Conservation (phyloP, 139 green algal genomes). For the Micractinium sp. region DNA sequence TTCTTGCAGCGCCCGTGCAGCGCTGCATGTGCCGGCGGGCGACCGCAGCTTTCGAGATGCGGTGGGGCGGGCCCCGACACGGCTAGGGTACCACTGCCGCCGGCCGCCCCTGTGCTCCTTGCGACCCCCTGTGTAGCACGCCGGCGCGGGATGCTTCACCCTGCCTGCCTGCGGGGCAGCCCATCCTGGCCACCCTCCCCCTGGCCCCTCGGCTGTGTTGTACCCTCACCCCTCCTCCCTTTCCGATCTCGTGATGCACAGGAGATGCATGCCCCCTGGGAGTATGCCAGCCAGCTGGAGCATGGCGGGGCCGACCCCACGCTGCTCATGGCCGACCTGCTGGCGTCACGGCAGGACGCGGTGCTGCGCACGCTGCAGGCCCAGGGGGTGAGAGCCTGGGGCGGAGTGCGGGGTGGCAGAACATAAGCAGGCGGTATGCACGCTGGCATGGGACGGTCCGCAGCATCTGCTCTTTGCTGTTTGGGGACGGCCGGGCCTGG, state of each 20-base stretch:
- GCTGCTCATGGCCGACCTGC: background rate
- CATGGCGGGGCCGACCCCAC: background rate
- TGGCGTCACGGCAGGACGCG: background rate
- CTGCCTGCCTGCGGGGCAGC: too few relatives aligned
- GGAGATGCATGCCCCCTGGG: conserved; percentile 26
- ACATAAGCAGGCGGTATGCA: too few relatives aligned
- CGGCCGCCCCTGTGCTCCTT: background rate
- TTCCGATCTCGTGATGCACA: background rate
- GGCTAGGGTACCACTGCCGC: background rate
- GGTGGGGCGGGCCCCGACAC: background rate
- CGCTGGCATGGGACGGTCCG: too few relatives aligned
- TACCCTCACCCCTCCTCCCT: background rate
- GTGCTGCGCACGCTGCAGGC: conserved; percentile 16
- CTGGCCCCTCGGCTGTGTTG: too few relatives aligned
- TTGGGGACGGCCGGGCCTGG: too few relatives aligned
- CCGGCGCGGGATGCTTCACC: too few relatives aligned
- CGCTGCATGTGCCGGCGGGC: background rate
- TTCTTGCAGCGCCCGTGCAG: background rate
- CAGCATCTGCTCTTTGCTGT: background rate
- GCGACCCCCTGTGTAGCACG: too few relatives aligned
- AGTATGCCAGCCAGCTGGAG: conserved; percentile 13
- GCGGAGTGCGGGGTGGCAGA: too few relatives aligned
- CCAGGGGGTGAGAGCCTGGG: background rate
- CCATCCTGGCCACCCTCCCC: too few relatives aligned
- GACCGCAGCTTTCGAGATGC: background rate